Evolutionary conservation across 768 basidiomycete genomes (phyloP).

Genomic region (Leucogyrophana mollusca): DNA sequence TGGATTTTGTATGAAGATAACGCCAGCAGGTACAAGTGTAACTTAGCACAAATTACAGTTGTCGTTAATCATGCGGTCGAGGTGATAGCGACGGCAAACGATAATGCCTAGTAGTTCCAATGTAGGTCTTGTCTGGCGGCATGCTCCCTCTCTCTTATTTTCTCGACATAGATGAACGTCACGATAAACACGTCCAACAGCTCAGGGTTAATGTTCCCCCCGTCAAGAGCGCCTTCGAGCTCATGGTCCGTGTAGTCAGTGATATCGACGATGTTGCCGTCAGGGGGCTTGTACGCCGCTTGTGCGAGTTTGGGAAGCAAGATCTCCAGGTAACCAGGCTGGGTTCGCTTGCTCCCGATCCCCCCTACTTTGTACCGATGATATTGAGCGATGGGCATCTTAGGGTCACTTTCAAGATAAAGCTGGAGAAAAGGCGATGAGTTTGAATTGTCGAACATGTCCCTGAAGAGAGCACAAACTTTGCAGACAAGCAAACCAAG

Average conservation of each 20-base stretch:
- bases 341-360: neutral
- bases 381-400: constrained; percentile 1
- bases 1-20: no score
- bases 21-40: no score
- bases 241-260: constrained; percentile 1
- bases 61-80: no score
- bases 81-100: neutral
- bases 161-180: constrained; percentile 7
- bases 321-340: constrained; percentile 5
- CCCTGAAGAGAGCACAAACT: neutral
- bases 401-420: constrained; percentile 3
- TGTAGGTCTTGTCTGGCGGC: neutral
- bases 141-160: constrained; percentile 4
- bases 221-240: neutral
- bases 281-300: neutral
- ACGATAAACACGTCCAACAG: constrained; percentile 5
- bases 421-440: neutral
- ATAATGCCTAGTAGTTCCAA: constrained; percentile 1
- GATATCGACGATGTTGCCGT: neutral
- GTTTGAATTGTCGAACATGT: no score
- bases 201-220: neutral
- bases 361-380: neutral
- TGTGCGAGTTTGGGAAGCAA: neutral
- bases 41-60: no score
- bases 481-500: constrained; percentile 6